A percentile compares a stretch with the other conserved stretches of the same genome.
These are phyloP conservation scores for Recurvomyces mirabilis DNA, from an alignment of 495 filamentous ascomycete genomes.

Conservation along the genomic window DNA sequence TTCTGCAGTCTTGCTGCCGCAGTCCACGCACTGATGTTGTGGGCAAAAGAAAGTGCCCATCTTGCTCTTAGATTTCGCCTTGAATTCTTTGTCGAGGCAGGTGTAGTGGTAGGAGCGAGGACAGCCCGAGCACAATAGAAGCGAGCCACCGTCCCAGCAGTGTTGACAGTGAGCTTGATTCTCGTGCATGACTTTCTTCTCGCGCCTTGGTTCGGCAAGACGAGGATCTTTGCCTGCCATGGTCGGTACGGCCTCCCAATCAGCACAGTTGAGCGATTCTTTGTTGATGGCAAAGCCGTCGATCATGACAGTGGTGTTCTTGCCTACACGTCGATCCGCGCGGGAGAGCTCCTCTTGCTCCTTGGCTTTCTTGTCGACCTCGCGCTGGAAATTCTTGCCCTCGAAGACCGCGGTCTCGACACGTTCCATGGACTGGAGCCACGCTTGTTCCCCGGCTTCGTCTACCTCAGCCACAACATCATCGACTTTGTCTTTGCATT, in stretches of 20 bases:
- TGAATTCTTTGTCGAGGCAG: conserved; percentile 38
- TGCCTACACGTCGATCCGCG: conserved; percentile 42
- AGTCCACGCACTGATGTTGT: conserved; percentile 48
- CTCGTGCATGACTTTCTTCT: conserved; percentile 34
- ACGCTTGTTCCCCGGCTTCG: conserved; percentile 44
- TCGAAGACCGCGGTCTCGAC: conserved; percentile 51
- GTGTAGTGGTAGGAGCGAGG: conserved; percentile 45
- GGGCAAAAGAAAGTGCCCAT: conserved; percentile 42
- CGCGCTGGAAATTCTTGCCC: conserved; percentile 39
- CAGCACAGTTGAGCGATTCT: conserved; percentile 41
- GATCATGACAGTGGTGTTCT: conserved; percentile 49
- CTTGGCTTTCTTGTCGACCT: conserved; percentile 23
- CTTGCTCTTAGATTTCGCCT: conserved; percentile 28
- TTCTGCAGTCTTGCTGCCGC: conserved; percentile 42
- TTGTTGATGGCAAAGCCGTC: conserved; percentile 51
- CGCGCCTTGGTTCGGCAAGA: conserved; percentile 36
- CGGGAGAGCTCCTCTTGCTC: conserved; percentile 27
- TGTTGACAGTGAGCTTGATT: conserved; percentile 48
- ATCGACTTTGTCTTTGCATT: conserved; percentile 44
- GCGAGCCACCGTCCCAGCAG: conserved; percentile 40
- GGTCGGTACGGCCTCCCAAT: conserved; percentile 49
- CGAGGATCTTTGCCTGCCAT: conserved; percentile 44
- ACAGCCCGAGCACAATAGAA: conserved; percentile 42
- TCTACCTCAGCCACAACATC: conserved; percentile 30
- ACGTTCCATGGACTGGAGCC: conserved; percentile 47